These are phyloP conservation scores for Yarrowia divulgata DNA, from an alignment of 805 yeast species.

Conservation along the genomic window DNA sequence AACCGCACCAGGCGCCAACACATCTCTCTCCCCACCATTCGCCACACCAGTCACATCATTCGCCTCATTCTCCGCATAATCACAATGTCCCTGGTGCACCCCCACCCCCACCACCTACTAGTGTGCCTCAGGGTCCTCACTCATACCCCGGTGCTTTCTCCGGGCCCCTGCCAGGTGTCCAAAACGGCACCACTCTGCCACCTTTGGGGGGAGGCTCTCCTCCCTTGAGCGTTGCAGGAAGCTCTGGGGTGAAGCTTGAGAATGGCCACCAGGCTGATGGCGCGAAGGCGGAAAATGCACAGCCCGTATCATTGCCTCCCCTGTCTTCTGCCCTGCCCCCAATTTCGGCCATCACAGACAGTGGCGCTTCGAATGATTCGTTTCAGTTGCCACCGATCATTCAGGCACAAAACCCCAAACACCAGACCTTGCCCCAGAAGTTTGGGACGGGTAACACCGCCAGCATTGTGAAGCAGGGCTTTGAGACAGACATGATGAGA, in stretches of 20 bases:
- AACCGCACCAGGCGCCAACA: conserved; percentile 1
- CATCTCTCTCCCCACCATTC: conserved; percentile 7
- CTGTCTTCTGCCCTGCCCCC: conserved; percentile 5
- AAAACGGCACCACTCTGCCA: conserved; percentile 10
- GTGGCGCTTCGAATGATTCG: conserved; percentile 15
- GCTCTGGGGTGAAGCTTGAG: not conserved
- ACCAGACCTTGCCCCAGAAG: conserved; percentile 29
- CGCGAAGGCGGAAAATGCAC: not conserved
- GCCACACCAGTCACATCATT: conserved; percentile 13
- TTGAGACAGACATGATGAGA: conserved; percentile 46
- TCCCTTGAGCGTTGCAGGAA: not conserved
- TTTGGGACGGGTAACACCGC: conserved; percentile 30
- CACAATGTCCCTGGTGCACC: conserved; percentile 1
- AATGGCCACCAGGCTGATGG: conserved; percentile 1
- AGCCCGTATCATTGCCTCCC: not conserved
- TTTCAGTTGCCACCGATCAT: conserved; percentile 33
- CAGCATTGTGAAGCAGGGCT: conserved; percentile 45
- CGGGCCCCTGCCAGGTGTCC: not conserved
- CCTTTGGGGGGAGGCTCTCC: conserved; percentile 12
- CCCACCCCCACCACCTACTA: not conserved
- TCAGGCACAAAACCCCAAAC: conserved; percentile 39
- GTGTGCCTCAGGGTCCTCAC: conserved; percentile 1
- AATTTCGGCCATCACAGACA: conserved; percentile 23
- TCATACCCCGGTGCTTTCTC: conserved; percentile 1
- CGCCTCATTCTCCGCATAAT: conserved; percentile 6